Percentiles rank a stretch among this genome's conserved stretches.
These are phyloP conservation scores for Amoebophrya sp. DNA, from an alignment of 169 alveolate genomes.

Conservation along the genomic window DNA sequence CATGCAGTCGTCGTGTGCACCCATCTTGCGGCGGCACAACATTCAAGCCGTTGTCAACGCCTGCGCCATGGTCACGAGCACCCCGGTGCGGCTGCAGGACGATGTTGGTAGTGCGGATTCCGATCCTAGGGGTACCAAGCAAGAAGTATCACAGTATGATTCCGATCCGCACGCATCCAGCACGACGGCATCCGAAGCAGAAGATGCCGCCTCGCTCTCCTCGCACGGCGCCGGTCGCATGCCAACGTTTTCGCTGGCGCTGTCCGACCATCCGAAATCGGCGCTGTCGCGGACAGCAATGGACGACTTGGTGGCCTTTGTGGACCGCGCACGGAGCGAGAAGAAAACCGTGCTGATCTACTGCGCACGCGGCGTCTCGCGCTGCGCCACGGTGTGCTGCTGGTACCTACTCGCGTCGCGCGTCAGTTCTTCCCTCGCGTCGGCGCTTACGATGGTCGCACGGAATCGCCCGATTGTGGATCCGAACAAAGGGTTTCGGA, in stretches of 20 bases:
- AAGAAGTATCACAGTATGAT: neutral
- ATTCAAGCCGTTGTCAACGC: neutral
- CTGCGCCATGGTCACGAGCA: neutral
- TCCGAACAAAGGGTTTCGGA: neutral
- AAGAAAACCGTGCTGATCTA: neutral
- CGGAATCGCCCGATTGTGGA: neutral
- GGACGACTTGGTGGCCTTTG: neutral
- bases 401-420: neutral
- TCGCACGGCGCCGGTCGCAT: neutral
- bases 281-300: neutral
- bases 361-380: neutral
- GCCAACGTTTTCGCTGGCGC: neutral
- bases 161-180: neutral
- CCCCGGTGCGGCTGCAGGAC: too few species aligned
- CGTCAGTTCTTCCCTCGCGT: neutral
- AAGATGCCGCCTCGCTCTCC: neutral
- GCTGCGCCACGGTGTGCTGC: constrained; percentile 1
- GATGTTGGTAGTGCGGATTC: neutral
- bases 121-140: neutral
- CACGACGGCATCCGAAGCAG: neutral
- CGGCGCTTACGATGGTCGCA: neutral
- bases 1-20: neutral
- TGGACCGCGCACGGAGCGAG: neutral
- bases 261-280: neutral
- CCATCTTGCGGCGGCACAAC: neutral